phyloP scores from a whole-genome alignment of 768 basidiomycete species.

The Paxillus involutus region DNA sequence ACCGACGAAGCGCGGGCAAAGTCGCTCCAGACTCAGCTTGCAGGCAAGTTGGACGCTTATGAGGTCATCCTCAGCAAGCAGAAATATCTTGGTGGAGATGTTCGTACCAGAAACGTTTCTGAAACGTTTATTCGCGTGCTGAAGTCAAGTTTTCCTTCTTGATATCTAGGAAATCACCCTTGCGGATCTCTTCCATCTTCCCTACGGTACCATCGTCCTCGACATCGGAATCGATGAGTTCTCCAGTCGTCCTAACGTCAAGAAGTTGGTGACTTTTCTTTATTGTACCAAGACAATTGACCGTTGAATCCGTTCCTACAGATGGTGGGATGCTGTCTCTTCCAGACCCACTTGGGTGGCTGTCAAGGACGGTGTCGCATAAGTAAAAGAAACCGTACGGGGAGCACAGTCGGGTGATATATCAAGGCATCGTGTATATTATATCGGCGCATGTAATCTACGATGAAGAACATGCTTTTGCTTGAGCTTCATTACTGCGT shows the following conservation, averaged over 20 bases:
- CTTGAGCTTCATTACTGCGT: no score
- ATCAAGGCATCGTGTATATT: not conserved
- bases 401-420: not conserved
- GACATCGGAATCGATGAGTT: slow-evolving; percentile 13
- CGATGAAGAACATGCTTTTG: no score
- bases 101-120: slow-evolving; percentile 1
- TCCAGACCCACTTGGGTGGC: slow-evolving; percentile 45
- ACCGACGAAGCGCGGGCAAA: slow-evolving; percentile 34
- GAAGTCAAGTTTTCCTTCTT: not conserved
- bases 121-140: not conserved
- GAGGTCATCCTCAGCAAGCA: slow-evolving; percentile 34
- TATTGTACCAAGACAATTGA: not conserved
- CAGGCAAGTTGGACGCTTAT: slow-evolving; percentile 31
- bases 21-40: slow-evolving; percentile 28
- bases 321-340: slow-evolving; percentile 51
- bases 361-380: slow-evolving; percentile 35
- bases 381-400: not conserved
- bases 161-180: slow-evolving; percentile 15
- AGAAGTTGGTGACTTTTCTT: slow-evolving; percentile 9
- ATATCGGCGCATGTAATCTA: no score
- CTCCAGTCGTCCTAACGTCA: slow-evolving; percentile 16
- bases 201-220: slow-evolving; percentile 13
- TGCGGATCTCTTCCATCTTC: slow-evolving; percentile 22
- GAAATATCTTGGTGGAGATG: slow-evolving; percentile 37
- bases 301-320: slow-evolving; percentile 2